Evolutionary conservation across 108 stramenopile species (phyloP), one percentile per base, ranked within the genome.

Genomic region (Aurantiochytrium sp.): DNA sequence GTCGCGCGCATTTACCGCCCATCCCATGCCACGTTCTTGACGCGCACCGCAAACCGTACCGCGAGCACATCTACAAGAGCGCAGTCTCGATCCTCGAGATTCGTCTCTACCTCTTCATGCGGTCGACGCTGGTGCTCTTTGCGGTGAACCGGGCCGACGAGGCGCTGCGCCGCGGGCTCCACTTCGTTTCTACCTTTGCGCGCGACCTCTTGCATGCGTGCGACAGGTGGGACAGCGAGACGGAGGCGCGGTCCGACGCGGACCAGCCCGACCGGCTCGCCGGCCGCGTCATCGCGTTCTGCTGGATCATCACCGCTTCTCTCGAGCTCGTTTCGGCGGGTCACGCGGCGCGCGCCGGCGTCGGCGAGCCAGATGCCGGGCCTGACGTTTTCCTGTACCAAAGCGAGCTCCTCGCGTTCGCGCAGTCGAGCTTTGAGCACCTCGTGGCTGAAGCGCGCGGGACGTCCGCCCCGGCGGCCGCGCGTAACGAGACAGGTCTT

Each of bases 31-130:
- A 24, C 19, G 22, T 81, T 21, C 73, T 81, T 48, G 73, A 81
- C 73, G 42, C 45, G 6, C 73, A 48, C 12, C 39, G 73, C 21
- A 81, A 81, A 24, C 42, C 73, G 39, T 81, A 48, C 4, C 39
- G 73, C n/a, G 73, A 81, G 45, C 73, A 81, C 6, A 81, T 81
- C 30, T 81, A 81, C 45, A 81, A 81, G 45, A 81, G 73, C 30
- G 73, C 73, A 27, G 73, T 48, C 10, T 81, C 73, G 6, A 48
- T 81, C 19, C 24, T 81, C 6, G 73, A 81, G 3, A 48, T 81
- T 24, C 39, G 45, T 6, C 73, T 81, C 45, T 81, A 81, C 45
- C 45, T 81, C 19, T 81, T 81, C 30, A 48, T 81, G 73, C 73
- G 73, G 6, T 81, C 73, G 27, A 81, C 73, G n/a, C 73, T 81